Conservation (phyloP, 2,329 filamentous ascomycete species). For the Monosporascus sp. region DNA sequence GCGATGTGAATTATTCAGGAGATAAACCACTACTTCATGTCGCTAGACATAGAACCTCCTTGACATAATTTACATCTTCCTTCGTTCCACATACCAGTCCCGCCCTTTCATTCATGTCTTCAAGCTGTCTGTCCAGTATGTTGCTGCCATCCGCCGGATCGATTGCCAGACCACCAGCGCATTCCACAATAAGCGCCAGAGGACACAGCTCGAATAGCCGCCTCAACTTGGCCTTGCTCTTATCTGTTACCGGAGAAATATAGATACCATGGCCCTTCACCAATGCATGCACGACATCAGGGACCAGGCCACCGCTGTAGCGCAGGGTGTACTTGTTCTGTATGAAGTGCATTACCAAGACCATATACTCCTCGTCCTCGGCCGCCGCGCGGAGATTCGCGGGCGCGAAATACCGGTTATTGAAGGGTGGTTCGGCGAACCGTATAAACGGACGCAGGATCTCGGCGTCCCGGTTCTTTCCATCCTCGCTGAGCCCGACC, state of each 20-base stretch:
- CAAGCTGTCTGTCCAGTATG: constrained; percentile 35
- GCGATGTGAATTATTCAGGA: too few relatives aligned
- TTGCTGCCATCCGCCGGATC: constrained; percentile 39
- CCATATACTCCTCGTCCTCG: constrained; percentile 43
- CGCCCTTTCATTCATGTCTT: constrained; percentile 42
- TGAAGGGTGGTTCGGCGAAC: constrained; percentile 33
- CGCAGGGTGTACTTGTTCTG: constrained; percentile 51
- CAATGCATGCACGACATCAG: constrained; percentile 54
- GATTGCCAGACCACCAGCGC: constrained; percentile 51
- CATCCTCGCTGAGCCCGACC: constrained; percentile 34
- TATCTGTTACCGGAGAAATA: constrained; percentile 48
- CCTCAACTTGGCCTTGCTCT: constrained; percentile 51
- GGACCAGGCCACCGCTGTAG: constrained; percentile 57
- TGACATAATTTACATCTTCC: constrained; percentile 40
- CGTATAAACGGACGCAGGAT: constrained; percentile 37
- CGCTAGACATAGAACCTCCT: constrained; percentile 1
- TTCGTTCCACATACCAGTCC: constrained; percentile 46
- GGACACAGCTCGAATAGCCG: constrained; percentile 55
- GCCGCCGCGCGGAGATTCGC: constrained; percentile 55
- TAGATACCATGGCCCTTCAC: constrained; percentile 60
- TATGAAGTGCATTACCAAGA: constrained; percentile 45
- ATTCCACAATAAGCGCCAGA: constrained; percentile 55
- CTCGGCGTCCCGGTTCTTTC: constrained; percentile 20
- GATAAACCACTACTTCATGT: background rate
- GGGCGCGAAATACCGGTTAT: constrained; percentile 56